Evolutionary conservation across 2,329 filamentous ascomycete genomes (phyloP), one percentile per base, ranked within the genome.

Genomic region (Trichophyton equinum): DNA sequence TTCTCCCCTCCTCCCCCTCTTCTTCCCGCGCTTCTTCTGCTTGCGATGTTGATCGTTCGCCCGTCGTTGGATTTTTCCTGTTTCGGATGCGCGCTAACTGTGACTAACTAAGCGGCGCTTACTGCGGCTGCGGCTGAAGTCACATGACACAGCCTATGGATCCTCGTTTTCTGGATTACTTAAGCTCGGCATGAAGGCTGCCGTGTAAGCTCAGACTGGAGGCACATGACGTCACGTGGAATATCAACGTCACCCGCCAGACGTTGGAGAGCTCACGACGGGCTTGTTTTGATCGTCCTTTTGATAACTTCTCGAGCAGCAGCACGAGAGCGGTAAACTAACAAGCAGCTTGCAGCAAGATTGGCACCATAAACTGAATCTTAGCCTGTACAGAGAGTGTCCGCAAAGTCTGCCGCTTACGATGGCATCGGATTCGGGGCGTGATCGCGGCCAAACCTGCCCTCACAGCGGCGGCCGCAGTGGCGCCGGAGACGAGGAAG

Each of bases 401-500:
- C 40, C 1, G n/a, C 6, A 2, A 18, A 44, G n/a, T 20, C 11
- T n/a, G 15, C 33, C 33, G 11, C 11, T 38, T 13, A 44, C 40
- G 15, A 44, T 44, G 40, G 4, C 15, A 15, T 59, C 57, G 15
- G 57, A 59, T 22, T 47, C 57, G 47, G 42, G 44, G 9, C 57
- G 57, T 27, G 57, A 59, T 30, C 57, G 57, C 11, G 8, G 27
- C 20, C 55, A 42, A 25, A 42, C 13, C 36, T 44, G 15, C 55
- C 22, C 55, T 18, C 40, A 33, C 18, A 7, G 25, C 27, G 13
- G 11, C 47, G 18, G 58, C n/a, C 47, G 15, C 6, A 49, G 55
- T 7, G 30, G 51, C n/a, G 27, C 51, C 8, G 13, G 51, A 18
- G 13, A 15, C 6, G 49, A 60, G 59, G 69, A 74, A 62, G 71